Evolutionary conservation across 768 basidiomycete species (phyloP).

Genomic region (Termitomyces sp.): DNA sequence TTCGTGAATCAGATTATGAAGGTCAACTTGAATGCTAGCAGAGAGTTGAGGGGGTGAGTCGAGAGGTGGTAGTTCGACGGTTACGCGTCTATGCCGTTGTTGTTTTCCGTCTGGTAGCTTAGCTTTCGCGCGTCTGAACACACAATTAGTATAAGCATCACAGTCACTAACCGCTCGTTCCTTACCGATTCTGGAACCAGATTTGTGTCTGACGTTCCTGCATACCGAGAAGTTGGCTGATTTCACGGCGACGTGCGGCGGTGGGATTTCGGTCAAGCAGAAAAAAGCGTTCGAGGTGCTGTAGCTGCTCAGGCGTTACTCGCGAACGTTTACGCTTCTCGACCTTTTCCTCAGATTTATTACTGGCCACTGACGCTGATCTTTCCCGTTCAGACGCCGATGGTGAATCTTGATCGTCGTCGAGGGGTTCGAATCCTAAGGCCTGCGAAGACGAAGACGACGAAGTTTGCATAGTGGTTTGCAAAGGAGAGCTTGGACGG

Average conservation of each 20-base stretch:
- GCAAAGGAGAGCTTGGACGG: conserved; percentile 21
- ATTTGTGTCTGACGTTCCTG: conserved; percentile 87
- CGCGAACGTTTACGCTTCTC: conserved; percentile 76
- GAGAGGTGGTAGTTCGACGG: conserved; percentile 37
- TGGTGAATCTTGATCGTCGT: conserved; percentile 32
- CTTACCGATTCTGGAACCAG: conserved; percentile 86
- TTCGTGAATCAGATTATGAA: conserved; percentile 71
- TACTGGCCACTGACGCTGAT: conserved; percentile 26
- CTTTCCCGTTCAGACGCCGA: conserved; percentile 35
- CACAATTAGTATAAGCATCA: neutral
- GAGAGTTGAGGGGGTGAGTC: conserved; percentile 52
- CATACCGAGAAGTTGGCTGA: conserved; percentile 74
- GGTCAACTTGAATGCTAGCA: conserved; percentile 53
- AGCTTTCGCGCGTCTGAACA: conserved; percentile 73
- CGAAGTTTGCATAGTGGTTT: neutral
- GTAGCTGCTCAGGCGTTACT: conserved; percentile 79
- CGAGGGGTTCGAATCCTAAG: conserved; percentile 20
- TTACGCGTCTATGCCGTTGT: conserved; percentile 34
- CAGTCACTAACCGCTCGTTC: neutral
- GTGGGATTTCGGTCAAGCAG: conserved; percentile 69
- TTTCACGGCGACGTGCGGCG: conserved; percentile 67
- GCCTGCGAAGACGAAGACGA: conserved; percentile 13
- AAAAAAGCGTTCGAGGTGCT: conserved; percentile 72
- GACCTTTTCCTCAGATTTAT: conserved; percentile 49
- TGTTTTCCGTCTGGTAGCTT: conserved; percentile 66